Percentiles rank a stretch among this genome's conserved stretches.
Evolutionary conservation across 345 rosid genomes (phyloP).

Genomic region (Ricinus communis): DNA sequence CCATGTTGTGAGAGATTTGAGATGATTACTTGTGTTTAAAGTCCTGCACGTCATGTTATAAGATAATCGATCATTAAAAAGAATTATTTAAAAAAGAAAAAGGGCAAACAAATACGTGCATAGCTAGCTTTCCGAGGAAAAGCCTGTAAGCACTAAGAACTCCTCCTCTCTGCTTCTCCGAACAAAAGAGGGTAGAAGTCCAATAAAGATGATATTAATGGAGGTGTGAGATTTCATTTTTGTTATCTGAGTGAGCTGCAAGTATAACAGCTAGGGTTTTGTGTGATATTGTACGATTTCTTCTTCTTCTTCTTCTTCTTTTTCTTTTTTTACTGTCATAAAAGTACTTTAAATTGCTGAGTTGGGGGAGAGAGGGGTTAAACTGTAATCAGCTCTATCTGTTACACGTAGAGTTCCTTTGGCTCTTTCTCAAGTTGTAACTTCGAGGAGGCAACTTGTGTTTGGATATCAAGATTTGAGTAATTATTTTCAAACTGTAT

Average conservation of each 20-base stretch:
- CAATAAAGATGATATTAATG: slow-evolving; percentile 10
- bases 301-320: too few relatives aligned
- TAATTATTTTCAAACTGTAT: too few relatives aligned
- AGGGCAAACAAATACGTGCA: background rate
- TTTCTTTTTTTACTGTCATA: slow-evolving; percentile 1
- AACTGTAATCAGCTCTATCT: background rate
- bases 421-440: background rate
- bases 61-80: background rate
- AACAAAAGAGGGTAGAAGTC: slow-evolving; percentile 13
- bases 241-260: background rate
- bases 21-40: too few relatives aligned
- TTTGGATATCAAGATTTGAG: too few relatives aligned
- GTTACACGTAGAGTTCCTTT: background rate
- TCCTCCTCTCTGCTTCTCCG: too few relatives aligned
- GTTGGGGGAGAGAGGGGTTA: background rate
- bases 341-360: too few relatives aligned
- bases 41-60: too few relatives aligned
- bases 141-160: too few relatives aligned
- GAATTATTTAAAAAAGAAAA: background rate
- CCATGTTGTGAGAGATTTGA: too few relatives aligned
- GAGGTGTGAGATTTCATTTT: slow-evolving; percentile 5
- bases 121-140: too few relatives aligned
- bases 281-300: background rate
- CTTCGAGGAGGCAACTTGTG: slow-evolving; percentile 18
- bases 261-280: slow-evolving; percentile 9